Conservation (phyloP, 1,284 basidiomycete species). For the Earliella scabrosa region DNA sequence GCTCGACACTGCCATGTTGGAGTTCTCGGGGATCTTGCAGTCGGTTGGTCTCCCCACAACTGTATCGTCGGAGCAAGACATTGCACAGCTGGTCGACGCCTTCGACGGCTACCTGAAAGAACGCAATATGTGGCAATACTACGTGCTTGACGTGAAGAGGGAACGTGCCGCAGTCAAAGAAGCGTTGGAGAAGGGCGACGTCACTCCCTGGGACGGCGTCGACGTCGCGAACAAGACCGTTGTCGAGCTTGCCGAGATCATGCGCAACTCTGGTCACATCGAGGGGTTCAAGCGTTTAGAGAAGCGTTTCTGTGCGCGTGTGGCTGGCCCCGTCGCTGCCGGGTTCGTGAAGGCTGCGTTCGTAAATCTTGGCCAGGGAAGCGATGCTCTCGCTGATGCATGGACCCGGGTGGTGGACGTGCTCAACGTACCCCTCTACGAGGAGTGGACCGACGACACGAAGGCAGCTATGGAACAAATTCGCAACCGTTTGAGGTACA, state of each 20-base stretch:
- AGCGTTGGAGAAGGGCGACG: slow-evolving; percentile 49
- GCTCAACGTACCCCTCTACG: slow-evolving; percentile 86
- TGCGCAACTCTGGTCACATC: slow-evolving; percentile 59
- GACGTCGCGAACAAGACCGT: slow-evolving; percentile 61
- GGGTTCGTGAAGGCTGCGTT: slow-evolving; percentile 77
- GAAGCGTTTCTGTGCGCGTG: slow-evolving; percentile 68
- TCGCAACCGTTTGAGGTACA: slow-evolving; percentile 79
- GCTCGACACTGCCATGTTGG: slow-evolving; percentile 82
- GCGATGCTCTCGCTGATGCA: slow-evolving; percentile 61
- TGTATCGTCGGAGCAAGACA: slow-evolving; percentile 68
- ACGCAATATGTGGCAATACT: slow-evolving; percentile 89
- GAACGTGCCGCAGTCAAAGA: slow-evolving; percentile 60
- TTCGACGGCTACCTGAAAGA: slow-evolving; percentile 66
- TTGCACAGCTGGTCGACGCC: slow-evolving; percentile 66
- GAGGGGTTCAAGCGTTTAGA: slow-evolving; percentile 62
- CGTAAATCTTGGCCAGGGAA: slow-evolving; percentile 49
- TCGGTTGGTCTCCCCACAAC: slow-evolving; percentile 73
- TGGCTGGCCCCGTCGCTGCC: slow-evolving; percentile 65
- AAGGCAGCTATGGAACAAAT: slow-evolving; percentile 75
- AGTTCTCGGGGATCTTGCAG: slow-evolving; percentile 73
- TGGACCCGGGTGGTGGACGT: slow-evolving; percentile 85
- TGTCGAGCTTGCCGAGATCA: slow-evolving; percentile 71
- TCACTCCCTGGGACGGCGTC: slow-evolving; percentile 60
- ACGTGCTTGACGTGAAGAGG: slow-evolving; percentile 76
- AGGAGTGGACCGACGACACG: slow-evolving; percentile 86